phyloP scores from a whole-genome alignment of 192 early-diverging fungal genomes.

The Coemansia sp. region DNA sequence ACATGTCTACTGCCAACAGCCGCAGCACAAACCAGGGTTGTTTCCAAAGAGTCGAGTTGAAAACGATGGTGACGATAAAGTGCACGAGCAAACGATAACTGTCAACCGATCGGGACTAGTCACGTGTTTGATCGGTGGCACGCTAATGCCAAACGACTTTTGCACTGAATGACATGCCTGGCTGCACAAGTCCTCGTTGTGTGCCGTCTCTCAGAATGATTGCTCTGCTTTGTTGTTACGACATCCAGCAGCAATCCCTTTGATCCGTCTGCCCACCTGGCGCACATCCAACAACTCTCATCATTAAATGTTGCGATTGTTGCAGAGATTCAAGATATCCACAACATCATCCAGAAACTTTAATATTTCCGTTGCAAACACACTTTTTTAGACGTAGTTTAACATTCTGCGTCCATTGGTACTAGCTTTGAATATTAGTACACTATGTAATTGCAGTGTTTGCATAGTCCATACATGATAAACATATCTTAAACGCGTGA shows the following conservation, averaged over 20 bases:
- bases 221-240: not conserved
- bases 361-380: not conserved
- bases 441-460: not conserved
- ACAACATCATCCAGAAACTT: not conserved
- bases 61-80: no score
- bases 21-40: no score
- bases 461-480: not conserved
- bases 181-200: no score
- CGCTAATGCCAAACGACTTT: no score
- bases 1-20: no score
- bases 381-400: slow-evolving; percentile 1
- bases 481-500: not conserved
- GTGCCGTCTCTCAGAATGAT: no score
- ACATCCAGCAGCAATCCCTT: not conserved
- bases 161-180: no score
- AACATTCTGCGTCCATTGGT: not conserved
- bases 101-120: no score
- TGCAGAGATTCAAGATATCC: not conserved
- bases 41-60: no score
- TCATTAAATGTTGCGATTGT: not conserved
- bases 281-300: not conserved
- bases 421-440: not conserved
- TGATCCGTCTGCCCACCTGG: not conserved
- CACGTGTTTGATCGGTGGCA: no score
- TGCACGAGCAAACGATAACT: not conserved